Evolutionary conservation across 1,284 basidiomycete species (phyloP).

Genomic region (Flammula alnicola): DNA sequence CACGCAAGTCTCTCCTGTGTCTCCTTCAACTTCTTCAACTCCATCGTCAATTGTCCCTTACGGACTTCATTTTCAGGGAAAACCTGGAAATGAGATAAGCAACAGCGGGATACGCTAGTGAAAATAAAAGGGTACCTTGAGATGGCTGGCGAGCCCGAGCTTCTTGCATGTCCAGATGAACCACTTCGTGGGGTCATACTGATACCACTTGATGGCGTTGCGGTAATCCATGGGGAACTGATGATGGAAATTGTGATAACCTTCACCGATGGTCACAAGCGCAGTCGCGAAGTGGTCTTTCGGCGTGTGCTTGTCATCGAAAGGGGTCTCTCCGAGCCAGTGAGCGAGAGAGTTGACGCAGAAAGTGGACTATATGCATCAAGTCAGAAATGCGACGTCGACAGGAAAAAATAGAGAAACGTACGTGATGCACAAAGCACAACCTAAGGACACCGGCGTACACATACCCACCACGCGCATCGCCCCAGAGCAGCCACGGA

Average conservation of each 20-base stretch:
- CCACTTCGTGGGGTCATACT: conserved; percentile 92
- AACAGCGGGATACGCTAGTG: neutral
- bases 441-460: conserved; percentile 87
- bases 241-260: conserved; percentile 97
- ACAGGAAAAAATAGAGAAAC: conserved; percentile 32
- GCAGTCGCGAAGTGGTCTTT: conserved; percentile 88
- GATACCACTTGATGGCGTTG: conserved; percentile 92
- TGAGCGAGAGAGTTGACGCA: conserved; percentile 96
- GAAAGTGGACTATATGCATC: conserved; percentile 75
- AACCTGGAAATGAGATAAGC: conserved; percentile 35
- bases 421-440: conserved; percentile 87
- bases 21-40: conserved; percentile 81
- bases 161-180: conserved; percentile 75
- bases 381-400: neutral
- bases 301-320: conserved; percentile 96
- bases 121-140: conserved; percentile 58
- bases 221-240: conserved; percentile 96
- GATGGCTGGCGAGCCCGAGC: conserved; percentile 82
- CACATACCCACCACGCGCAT: conserved; percentile 84
- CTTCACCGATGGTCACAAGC: conserved; percentile 88
- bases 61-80: conserved; percentile 95
- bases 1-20: conserved; percentile 76
- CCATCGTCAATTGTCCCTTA: conserved; percentile 93
- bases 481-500: conserved; percentile 83
- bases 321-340: conserved; percentile 91